Evolutionary conservation across 306 rosid species (phyloP).

Genomic region (Cicer yamashitae): DNA sequence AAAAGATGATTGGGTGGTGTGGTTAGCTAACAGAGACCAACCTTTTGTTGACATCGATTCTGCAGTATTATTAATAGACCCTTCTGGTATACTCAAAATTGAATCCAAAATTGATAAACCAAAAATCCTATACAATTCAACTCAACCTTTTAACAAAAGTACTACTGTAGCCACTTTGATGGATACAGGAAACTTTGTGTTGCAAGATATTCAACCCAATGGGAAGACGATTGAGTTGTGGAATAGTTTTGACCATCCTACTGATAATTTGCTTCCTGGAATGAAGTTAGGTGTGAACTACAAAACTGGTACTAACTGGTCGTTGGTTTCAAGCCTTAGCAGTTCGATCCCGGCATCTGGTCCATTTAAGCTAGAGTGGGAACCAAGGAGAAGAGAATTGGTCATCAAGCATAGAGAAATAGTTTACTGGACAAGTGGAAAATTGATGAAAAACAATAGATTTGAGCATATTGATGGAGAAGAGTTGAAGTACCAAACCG

Average conservation of each 20-base stretch:
- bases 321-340: constrained; percentile 12
- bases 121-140: constrained; percentile 7
- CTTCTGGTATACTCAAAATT: constrained; percentile 27
- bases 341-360: not conserved
- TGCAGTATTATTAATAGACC: constrained; percentile 7
- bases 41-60: not conserved
- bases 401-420: not conserved
- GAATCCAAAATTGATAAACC: constrained; percentile 9
- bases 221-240: constrained; percentile 6
- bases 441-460: not conserved
- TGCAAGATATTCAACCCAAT: constrained; percentile 26
- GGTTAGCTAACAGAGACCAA: constrained; percentile 24
- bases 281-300: constrained; percentile 48
- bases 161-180: constrained; percentile 27
- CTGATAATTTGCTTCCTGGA: constrained; percentile 20
- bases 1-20: not conserved
- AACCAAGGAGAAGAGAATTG: not conserved
- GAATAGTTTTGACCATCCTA: constrained; percentile 48
- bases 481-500: not conserved
- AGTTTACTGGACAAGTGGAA: constrained; percentile 24
- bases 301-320: constrained; percentile 28
- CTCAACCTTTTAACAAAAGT: not conserved
- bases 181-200: constrained; percentile 44
- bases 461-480: not conserved
- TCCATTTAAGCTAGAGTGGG: constrained; percentile 48